phyloP scores from a whole-genome alignment of 352 stramenopile species.

The Globisporangium alternatum region DNA sequence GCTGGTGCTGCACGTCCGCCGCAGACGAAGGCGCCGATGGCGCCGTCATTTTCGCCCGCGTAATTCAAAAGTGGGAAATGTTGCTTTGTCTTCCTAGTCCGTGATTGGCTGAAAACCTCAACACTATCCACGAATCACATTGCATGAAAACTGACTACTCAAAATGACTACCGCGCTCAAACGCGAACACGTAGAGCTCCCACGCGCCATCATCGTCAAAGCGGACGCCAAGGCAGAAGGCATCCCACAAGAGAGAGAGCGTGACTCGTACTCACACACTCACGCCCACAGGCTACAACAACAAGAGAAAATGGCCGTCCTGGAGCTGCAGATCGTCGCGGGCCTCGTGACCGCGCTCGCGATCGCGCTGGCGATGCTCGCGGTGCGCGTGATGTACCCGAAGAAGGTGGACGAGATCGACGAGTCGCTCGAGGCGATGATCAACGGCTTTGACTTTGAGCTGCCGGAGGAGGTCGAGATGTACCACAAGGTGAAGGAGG shows the following conservation, averaged over 20 bases:
- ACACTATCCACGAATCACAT: not conserved
- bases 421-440: slow-evolving; percentile 82
- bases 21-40: not conserved
- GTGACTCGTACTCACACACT: not conserved
- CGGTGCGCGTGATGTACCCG: slow-evolving; percentile 65
- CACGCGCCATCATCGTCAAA: not conserved
- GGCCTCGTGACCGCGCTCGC: slow-evolving; percentile 57
- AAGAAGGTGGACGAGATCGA: slow-evolving; percentile 71
- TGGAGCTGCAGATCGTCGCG: slow-evolving; percentile 74
- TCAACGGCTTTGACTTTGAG: slow-evolving; percentile 88
- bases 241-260: not conserved
- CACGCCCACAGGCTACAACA: not conserved
- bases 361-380: slow-evolving; percentile 54
- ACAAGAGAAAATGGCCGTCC: slow-evolving; percentile 37
- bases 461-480: slow-evolving; percentile 76
- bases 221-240: slow-evolving; percentile 3
- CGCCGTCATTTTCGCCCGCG: not conserved
- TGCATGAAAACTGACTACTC: no score
- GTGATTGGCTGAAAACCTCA: slow-evolving; percentile 1
- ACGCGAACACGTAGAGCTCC: slow-evolving; percentile 16
- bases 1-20: slow-evolving; percentile 18
- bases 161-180: slow-evolving; percentile 7
- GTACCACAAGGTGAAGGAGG: slow-evolving; percentile 69
- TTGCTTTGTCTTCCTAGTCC: not conserved
- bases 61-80: slow-evolving; percentile 6